Base-by-base conservation (phyloP, 169 alveolate species). In the Eimeria brunetti region DNA sequence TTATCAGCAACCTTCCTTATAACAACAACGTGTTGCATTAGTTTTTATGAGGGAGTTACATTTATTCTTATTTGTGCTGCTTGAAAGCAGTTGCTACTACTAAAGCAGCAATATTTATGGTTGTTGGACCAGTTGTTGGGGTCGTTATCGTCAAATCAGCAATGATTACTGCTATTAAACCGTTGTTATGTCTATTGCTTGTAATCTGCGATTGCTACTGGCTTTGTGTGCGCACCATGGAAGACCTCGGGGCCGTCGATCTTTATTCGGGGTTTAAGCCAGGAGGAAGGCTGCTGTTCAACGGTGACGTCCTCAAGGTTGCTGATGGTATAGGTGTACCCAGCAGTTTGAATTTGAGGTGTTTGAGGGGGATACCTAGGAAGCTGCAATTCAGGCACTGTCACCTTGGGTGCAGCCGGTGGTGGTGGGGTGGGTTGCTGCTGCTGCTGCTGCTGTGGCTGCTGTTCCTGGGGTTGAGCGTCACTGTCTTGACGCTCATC, bases 401-500 rank as follows among this genome's bases (percentile, higher is more conserved):
- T 27, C 41, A 85, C 67, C 46, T 49, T 44, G 49, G 81, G 41
- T 2, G 16, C 64, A 3, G 80, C 51, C 41, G 92, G 80, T 44
- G 84, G 56, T 49, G 58, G 88, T 24, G 14, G 14, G n/a, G 22
- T 24, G 62, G 67, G 18, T 46, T 7, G 88, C 88, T 44, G 88
- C 88, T 78, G 88, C 67, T 44, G 64, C 36, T 16, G n/a, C 33
- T 81, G 89, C 56, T 56, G 53, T n/a, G 44, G 85, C 53, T 2
- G 58, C 49, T 75, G 85, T 14, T 49, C 16, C n/a, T 30, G 85
- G 24, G 44, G 24, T 33, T 36, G 92, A 7, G 58, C 80, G 36
- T 85, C 92, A 62, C 92, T 85, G 92, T 85, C 92, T 85, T 60
- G 92, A 64, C 92, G 92, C 60, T 85, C 92, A 71, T 85, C 92